These are phyloP conservation scores for Penicillium cataractarum DNA, from an alignment of 495 filamentous ascomycete genomes.

Conservation along the genomic window DNA sequence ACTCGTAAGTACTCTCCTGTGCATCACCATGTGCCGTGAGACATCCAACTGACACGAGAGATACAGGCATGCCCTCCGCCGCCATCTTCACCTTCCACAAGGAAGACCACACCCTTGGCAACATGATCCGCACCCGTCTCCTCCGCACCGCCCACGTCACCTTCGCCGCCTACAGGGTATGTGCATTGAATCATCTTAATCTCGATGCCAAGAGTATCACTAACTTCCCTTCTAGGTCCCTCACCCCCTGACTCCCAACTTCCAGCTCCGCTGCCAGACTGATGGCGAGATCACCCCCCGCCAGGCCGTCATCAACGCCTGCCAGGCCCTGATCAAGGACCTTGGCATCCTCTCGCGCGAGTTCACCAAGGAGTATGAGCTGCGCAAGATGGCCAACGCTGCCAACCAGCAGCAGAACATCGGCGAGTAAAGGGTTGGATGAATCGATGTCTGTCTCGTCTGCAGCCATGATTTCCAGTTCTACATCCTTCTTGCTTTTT, in stretches of 20 bases:
- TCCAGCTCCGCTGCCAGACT: slow-evolving; percentile 88
- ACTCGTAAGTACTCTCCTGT: slow-evolving; percentile 65
- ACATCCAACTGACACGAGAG: not conserved
- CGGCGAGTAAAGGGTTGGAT: slow-evolving; percentile 25
- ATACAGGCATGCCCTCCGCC: slow-evolving; percentile 72
- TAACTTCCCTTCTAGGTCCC: slow-evolving; percentile 56
- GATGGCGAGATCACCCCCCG: slow-evolving; percentile 85
- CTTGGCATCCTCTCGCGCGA: slow-evolving; percentile 76
- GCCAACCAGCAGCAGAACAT: slow-evolving; percentile 43
- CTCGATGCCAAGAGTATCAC: slow-evolving; percentile 7
- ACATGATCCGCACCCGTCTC: slow-evolving; percentile 81
- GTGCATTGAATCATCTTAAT: slow-evolving; percentile 11
- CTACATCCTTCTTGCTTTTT: slow-evolving; percentile 14
- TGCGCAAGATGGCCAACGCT: slow-evolving; percentile 84
- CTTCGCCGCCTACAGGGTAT: slow-evolving; percentile 87
- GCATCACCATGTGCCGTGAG: not conserved
- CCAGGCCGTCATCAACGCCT: slow-evolving; percentile 78
- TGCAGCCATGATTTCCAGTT: not conserved
- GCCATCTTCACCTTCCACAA: slow-evolving; percentile 93
- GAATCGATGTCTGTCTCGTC: not conserved
- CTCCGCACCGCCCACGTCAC: slow-evolving; percentile 75
- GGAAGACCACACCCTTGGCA: slow-evolving; percentile 96
- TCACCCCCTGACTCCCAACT: slow-evolving; percentile 83
- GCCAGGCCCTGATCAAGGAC: slow-evolving; percentile 75
- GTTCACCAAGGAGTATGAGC: slow-evolving; percentile 93